Conservation (phyloP, 768 basidiomycete species). For the Rhodosporidiobolus odoratus region DNA sequence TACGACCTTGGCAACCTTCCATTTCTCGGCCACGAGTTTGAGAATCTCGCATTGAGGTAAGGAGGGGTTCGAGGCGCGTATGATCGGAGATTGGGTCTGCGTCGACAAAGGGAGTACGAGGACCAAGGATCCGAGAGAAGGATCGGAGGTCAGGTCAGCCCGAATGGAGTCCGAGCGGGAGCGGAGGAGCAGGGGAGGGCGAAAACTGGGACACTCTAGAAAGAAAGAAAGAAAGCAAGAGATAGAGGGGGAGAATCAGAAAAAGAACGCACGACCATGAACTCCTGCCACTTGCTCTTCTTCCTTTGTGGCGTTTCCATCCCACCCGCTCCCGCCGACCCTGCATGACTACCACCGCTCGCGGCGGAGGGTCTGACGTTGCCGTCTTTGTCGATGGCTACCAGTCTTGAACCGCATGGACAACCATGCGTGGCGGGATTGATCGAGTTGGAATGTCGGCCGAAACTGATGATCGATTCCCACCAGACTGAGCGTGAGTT, state of each 20-base stretch:
- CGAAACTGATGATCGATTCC: no score
- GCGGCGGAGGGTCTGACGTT: slow-evolving; percentile 33
- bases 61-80: slow-evolving; percentile 42
- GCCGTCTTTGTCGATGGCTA: slow-evolving; percentile 40
- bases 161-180: slow-evolving; percentile 7
- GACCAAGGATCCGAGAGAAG: neutral
- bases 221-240: neutral
- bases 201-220: neutral
- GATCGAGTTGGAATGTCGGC: slow-evolving; percentile 45
- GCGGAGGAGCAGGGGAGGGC: neutral
- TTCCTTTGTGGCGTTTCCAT: slow-evolving; percentile 35
- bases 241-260: neutral
- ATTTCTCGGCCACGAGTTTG: slow-evolving; percentile 40
- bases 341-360: slow-evolving; percentile 16
- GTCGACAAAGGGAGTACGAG: no score
- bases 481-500: no score
- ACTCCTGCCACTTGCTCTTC: slow-evolving; percentile 44
- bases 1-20: slow-evolving; percentile 37
- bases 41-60: slow-evolving; percentile 45
- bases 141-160: neutral
- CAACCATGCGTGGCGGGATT: slow-evolving; percentile 46
- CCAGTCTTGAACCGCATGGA: slow-evolving; percentile 37
- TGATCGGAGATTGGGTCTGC: slow-evolving; percentile 41
- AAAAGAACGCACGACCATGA: slow-evolving; percentile 5
- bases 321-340: slow-evolving; percentile 14